Evolutionary conservation across 805 yeast genomes (phyloP), one percentile per base, ranked within the genome.

Genomic region (Blastobotrys peoriensis): DNA sequence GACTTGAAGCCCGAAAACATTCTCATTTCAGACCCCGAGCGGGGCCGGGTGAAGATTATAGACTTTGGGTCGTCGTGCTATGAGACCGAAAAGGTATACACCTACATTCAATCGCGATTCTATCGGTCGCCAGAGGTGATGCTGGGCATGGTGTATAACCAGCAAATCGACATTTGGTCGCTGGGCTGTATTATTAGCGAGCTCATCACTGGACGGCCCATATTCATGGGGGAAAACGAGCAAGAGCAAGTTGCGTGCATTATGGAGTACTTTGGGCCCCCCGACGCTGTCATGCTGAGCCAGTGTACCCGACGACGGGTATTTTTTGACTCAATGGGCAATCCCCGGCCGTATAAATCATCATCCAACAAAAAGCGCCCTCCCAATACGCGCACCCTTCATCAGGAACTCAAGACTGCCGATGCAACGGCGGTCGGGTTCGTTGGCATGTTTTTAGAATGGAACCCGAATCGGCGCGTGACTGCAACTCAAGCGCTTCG

Each of bases 151-250:
- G 75, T 81, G 33, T 93, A 93, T 63, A 79, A 94, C 3, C 82
- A 94, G 2, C 86, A 88, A 59, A 91, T 93, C 47, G 99, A 93
- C 64, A 83, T 89, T 57, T 93, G 99, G 99, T 96, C 97, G 15
- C 70, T 91, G 48, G 99, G 98, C 1, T 91, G 98, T 69, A 96
- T 93, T 28, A 68, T 93, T 48, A 96, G 97, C 10, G 98, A 93
- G 66, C 81, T 93, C 86, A 73, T 83, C 45, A 74, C 88, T 50
- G 97, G 97, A 13, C 81, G 79, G 60, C 95, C 98, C 1, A 79
- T 93, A n/a, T 93, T 93, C 69, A 96, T 89, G 65, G 98, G 98
- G 38, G 86, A 81, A 55, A 83, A 85, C 49, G 95, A 96, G 41
- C 76, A 82, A 60, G 74, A 86, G 51, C 98, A 93, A 65, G 71